Conservation (phyloP, 192 early-diverging fungal species). For the Entomortierella parvispora region DNA sequence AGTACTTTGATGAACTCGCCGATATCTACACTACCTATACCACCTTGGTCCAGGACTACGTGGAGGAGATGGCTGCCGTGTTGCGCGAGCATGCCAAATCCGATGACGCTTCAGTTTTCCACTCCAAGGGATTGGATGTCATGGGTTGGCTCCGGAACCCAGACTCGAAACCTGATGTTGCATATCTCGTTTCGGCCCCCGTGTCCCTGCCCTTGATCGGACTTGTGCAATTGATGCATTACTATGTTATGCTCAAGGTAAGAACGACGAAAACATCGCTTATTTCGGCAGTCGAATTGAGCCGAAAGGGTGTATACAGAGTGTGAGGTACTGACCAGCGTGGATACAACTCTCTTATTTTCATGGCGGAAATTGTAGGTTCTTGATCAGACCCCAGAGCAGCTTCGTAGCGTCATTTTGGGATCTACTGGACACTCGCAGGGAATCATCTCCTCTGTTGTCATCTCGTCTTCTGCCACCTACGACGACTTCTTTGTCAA, state of each 20-base stretch:
- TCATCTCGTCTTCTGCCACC: slow-evolving; percentile 80
- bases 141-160: slow-evolving; percentile 85
- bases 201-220: slow-evolving; percentile 91
- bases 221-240: slow-evolving; percentile 89
- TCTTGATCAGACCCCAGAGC: slow-evolving; percentile 66
- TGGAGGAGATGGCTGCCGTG: slow-evolving; percentile 78
- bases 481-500: slow-evolving; percentile 82
- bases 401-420: slow-evolving; percentile 66
- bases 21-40: slow-evolving; percentile 84
- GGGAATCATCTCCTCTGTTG: slow-evolving; percentile 87
- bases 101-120: slow-evolving; percentile 71
- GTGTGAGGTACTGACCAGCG: not conserved
- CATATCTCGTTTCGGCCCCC: slow-evolving; percentile 80
- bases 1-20: slow-evolving; percentile 93
- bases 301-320: not conserved
- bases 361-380: slow-evolving; percentile 27
- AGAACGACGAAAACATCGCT: not conserved
- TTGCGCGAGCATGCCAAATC: slow-evolving; percentile 69
- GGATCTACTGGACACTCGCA: slow-evolving; percentile 92
- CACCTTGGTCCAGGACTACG: slow-evolving; percentile 76
- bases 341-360: not conserved
- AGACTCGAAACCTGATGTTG: slow-evolving; percentile 81
- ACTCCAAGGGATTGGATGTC: slow-evolving; percentile 85
- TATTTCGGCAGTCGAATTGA: too few relatives aligned
- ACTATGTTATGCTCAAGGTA: slow-evolving; percentile 83